Base-by-base conservation (phyloP, 306 rosid genomes). In the Trifolium pratense region DNA sequence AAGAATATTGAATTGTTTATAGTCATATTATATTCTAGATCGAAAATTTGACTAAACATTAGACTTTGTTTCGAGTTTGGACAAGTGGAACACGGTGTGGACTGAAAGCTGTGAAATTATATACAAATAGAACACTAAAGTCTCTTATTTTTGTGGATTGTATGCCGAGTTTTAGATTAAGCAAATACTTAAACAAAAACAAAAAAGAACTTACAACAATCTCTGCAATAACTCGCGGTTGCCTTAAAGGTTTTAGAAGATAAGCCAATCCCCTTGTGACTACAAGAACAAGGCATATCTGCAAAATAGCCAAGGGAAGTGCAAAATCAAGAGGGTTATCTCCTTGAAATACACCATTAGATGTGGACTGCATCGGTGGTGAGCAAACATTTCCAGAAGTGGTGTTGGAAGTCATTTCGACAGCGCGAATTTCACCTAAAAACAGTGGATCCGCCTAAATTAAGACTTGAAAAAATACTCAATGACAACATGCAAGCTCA, bases 271-370 rank as follows among this genome's bases (percentile, higher is more conserved):
- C 87, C 67, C 87, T 83, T 36, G 84, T 67, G 74, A 83, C 79
- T 3, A 71, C 12, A 76, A 79, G 57, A 62, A 79, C 87, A 52
- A 83, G 82, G 51, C 87, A 83, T 76, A 83, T 83, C 79, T 83
- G 84, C 17, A 83, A 72, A 76, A 79, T 83, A 76, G 82, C 79
- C 43, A 91, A 84, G 42, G 98, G 95, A 23, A 94, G 89, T 1
- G 96, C 90, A 71, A 48, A 94, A 67, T 89, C 83, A 48, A 94
- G 91, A 78, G 98, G 98, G 80, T 84, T 42, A 80, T 94, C 95
- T 53, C 97, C 96, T 73, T 91, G 96, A 71, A 94, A 88, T 51
- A 9, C 73, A 6, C 97, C 98, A 32, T 91, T 89, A 45, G 98
- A 94, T 23, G 97, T 84, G 4, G 96, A 59, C 72, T 87, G 89